Evolutionary conservation across 2,329 filamentous ascomycete species (phyloP).

Genomic region (Knufia fluminis): DNA sequence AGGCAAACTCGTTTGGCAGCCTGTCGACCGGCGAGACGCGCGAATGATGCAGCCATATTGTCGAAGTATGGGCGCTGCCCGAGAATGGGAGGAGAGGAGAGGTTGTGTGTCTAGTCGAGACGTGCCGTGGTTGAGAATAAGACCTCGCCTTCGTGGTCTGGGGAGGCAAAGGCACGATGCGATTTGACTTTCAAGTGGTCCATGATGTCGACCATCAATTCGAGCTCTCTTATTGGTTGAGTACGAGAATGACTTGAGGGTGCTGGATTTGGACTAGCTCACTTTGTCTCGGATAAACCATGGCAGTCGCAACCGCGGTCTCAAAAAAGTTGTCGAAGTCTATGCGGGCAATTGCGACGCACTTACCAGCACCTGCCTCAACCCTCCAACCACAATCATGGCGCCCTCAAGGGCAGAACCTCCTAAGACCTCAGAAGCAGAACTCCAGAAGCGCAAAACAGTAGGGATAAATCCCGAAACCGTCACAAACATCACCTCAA

Average conservation of each 20-base stretch:
- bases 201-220: not conserved
- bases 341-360: not conserved
- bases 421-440: slow-evolving; percentile 36
- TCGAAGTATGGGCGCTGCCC: slow-evolving; percentile 21
- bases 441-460: slow-evolving; percentile 40
- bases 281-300: not conserved
- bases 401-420: slow-evolving; percentile 23
- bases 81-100: slow-evolving; percentile 8
- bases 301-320: not conserved
- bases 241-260: not conserved
- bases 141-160: not conserved
- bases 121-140: not conserved
- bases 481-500: slow-evolving; percentile 78
- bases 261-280: not conserved
- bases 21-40: slow-evolving; percentile 48
- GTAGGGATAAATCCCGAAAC: slow-evolving; percentile 84
- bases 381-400: not conserved
- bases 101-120: slow-evolving; percentile 5
- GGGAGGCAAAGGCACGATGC: not conserved
- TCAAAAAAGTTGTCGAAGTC: not conserved
- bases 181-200: not conserved
- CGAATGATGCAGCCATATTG: slow-evolving; percentile 53
- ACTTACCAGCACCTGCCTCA: not conserved
- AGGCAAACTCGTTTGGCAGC: slow-evolving; percentile 51
- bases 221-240: slow-evolving; percentile 2